phyloP scores from a whole-genome alignment of 1,284 basidiomycete species.

The Marasmius tenuissimus region DNA sequence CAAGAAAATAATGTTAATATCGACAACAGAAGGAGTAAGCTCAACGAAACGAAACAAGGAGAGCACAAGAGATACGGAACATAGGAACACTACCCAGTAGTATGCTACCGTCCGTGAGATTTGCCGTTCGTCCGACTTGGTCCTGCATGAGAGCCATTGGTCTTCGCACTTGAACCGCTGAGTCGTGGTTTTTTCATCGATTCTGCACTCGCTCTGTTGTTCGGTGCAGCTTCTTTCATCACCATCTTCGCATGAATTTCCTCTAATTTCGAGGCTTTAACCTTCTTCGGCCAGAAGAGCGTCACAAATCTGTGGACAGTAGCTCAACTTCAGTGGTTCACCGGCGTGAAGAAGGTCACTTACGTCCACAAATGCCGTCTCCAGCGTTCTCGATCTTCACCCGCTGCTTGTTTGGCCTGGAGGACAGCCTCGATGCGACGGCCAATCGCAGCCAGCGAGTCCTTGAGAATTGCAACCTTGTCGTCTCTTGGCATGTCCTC shows the following conservation, averaged over 20 bases:
- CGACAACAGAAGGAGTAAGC: not conserved
- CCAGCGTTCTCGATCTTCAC: conserved; percentile 84
- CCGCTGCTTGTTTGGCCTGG: conserved; percentile 70
- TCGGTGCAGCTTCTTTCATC: conserved; percentile 70
- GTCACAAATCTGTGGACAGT: conserved; percentile 73
- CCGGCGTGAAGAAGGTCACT: conserved; percentile 35
- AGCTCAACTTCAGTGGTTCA: conserved; percentile 13
- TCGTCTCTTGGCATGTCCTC: conserved; percentile 92
- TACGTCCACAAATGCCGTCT: conserved; percentile 95
- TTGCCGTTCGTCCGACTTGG: conserved; percentile 48
- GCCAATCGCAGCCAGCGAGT: conserved; percentile 93
- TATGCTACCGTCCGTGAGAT: conserved; percentile 42
- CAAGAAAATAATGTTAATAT: not conserved
- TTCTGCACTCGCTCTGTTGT: conserved; percentile 41
- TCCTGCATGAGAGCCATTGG: conserved; percentile 45
- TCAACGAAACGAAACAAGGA: not conserved
- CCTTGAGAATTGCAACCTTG: conserved; percentile 94
- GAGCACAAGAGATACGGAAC: not conserved
- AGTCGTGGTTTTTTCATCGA: conserved; percentile 55
- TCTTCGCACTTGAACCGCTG: conserved; percentile 44
- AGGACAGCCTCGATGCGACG: conserved; percentile 88
- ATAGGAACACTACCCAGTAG: not conserved
- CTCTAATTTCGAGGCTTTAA: conserved; percentile 87
- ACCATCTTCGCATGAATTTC: conserved; percentile 95
- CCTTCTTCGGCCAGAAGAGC: conserved; percentile 97